Evolutionary conservation across 1,284 basidiomycete species (phyloP).

Genomic region (Ceratobasidium sp.): DNA sequence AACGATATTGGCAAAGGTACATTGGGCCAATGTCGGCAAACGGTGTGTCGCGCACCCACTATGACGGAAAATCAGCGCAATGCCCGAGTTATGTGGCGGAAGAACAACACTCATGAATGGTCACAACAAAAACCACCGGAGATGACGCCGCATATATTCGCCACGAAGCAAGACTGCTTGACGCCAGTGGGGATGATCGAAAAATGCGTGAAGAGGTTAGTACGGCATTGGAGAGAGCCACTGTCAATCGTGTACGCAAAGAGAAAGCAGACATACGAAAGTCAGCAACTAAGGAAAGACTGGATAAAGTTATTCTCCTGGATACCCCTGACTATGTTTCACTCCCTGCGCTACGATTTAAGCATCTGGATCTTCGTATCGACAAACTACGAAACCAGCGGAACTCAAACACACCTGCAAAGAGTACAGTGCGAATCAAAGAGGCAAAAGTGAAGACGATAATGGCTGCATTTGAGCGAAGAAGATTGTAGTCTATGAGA

Average conservation of each 20-base stretch:
- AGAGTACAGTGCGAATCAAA: slow-evolving; percentile 6
- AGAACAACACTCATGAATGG: too few species aligned
- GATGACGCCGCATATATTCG: too few species aligned
- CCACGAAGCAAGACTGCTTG: not conserved
- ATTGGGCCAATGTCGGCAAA: too few species aligned
- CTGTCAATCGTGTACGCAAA: not conserved
- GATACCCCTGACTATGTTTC: not conserved
- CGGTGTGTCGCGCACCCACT: too few species aligned
- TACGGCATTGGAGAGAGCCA: not conserved
- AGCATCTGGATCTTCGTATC: slow-evolving; percentile 6
- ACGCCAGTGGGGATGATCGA: not conserved
- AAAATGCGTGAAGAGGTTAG: not conserved
- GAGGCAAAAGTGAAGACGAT: not conserved
- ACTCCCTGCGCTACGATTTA: not conserved
- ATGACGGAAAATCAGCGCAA: too few species aligned
- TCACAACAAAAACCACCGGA: not conserved
- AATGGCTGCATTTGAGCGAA: too few species aligned
- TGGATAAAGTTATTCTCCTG: not conserved
- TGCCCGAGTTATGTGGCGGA: too few species aligned
- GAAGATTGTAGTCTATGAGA: too few species aligned
- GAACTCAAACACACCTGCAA: not conserved
- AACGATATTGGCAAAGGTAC: too few species aligned
- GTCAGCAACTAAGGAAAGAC: not conserved
- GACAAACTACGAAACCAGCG: slow-evolving; percentile 4
- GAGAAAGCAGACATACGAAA: not conserved